These are phyloP conservation scores for Cladophialophora yegresii DNA, from an alignment of 2,329 filamentous ascomycete genomes.

Conservation along the genomic window DNA sequence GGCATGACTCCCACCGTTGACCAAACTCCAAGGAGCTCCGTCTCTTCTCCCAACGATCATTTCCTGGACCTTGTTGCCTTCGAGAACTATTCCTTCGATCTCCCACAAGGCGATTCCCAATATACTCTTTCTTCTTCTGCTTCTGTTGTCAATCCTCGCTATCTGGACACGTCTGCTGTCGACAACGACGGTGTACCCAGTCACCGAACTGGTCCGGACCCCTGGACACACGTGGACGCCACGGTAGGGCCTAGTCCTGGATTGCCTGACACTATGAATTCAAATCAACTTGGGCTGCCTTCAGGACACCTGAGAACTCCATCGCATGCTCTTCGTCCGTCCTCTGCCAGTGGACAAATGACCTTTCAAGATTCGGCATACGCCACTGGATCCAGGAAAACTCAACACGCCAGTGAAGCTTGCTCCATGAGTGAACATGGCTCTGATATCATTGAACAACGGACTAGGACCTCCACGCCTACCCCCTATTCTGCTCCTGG, in stretches of 20 bases:
- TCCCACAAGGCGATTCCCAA: constrained; percentile 16
- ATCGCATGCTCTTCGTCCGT: constrained; percentile 8
- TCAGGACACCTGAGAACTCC: constrained; percentile 11
- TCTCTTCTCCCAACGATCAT: constrained; percentile 10
- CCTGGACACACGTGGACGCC: constrained; percentile 24
- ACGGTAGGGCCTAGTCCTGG: constrained; percentile 13
- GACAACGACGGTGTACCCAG: constrained; percentile 17
- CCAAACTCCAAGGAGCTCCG: constrained; percentile 14
- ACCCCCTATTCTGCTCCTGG: neutral
- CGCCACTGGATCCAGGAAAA: constrained; percentile 18
- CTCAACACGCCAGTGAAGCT: constrained; percentile 19
- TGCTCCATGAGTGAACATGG: constrained; percentile 14
- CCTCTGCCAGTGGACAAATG: constrained; percentile 23
- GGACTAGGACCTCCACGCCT: neutral
- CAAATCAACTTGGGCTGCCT: constrained; percentile 2
- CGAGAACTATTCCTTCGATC: constrained; percentile 7
- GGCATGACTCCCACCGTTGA: constrained; percentile 20
- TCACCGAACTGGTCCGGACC: constrained; percentile 18
- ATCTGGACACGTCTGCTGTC: constrained; percentile 7
- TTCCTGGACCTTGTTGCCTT: constrained; percentile 20
- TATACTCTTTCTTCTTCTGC: constrained; percentile 16
- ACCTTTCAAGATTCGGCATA: constrained; percentile 31
- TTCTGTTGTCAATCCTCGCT: constrained; percentile 12
- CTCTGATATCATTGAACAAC: constrained; percentile 17
- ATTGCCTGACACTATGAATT: constrained; percentile 8